These are phyloP conservation scores for Nymphaea colorata DNA, from an alignment of 164 flowering plant genomes.

Conservation along the genomic window DNA sequence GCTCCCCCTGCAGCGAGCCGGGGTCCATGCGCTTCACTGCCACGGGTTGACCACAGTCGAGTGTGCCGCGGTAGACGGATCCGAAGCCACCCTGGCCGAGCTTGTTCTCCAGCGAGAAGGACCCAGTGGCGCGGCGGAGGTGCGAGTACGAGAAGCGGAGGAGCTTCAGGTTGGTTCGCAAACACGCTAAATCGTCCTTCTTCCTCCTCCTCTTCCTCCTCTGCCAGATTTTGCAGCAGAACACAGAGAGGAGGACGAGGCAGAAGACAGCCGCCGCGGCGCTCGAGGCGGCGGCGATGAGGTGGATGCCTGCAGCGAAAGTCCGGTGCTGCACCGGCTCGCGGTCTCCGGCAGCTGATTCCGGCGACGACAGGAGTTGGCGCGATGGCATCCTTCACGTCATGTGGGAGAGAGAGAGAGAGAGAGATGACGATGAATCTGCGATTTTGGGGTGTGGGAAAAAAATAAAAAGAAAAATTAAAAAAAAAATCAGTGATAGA, in stretches of 20 bases:
- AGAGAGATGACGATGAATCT: not conserved
- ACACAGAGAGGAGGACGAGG: slow-evolving; percentile 14
- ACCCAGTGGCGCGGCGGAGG: slow-evolving; percentile 63
- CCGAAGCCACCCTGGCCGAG: slow-evolving; percentile 93
- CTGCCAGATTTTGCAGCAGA: slow-evolving; percentile 37
- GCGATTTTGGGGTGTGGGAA: not conserved
- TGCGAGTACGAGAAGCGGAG: slow-evolving; percentile 47
- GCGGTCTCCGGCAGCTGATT: slow-evolving; percentile 8
- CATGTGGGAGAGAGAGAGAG: not conserved
- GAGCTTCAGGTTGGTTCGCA: slow-evolving; percentile 48
- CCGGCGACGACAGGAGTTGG: slow-evolving; percentile 8
- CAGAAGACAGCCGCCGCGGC: slow-evolving; percentile 18
- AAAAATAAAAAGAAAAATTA: too few relatives aligned
- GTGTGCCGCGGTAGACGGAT: slow-evolving; percentile 51
- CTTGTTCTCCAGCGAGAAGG: slow-evolving; percentile 46
- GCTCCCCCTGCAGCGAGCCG: slow-evolving; percentile 71
- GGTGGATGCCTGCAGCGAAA: slow-evolving; percentile 1
- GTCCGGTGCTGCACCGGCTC: slow-evolving; percentile 12
- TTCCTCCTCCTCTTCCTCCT: slow-evolving; percentile 59
- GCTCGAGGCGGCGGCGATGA: slow-evolving; percentile 18
- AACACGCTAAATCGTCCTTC: slow-evolving; percentile 3
- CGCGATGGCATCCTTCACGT: slow-evolving; percentile 47
- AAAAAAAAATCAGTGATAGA: too few relatives aligned
- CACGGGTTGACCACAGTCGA: slow-evolving; percentile 31
- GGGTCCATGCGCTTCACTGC: slow-evolving; percentile 78